Evolutionary conservation across 495 filamentous ascomycete species (phyloP), one percentile per base, ranked within the genome.

Genomic region (Penicillium roqueforti): DNA sequence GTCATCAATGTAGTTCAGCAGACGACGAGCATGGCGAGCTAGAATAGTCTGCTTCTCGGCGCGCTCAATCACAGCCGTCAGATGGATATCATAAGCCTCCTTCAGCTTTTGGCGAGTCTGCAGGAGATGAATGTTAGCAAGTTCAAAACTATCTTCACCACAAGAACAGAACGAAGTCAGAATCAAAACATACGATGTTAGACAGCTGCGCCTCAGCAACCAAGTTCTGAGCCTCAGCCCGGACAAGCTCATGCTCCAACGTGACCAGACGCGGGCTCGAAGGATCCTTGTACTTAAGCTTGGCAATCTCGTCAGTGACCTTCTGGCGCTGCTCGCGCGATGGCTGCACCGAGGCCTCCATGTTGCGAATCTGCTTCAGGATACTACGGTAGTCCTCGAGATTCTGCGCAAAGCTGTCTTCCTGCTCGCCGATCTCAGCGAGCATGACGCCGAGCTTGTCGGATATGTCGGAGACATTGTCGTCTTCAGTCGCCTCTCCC

Each of bases 181-280:
- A 23, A 13, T 1, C 23, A 32, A 32, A 37, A 66, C 68, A 18
- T 76, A 92, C 89, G 56, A 95, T 83, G 69, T 97, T 97, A 47
- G 87, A 92, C 73, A 98, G 76, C 73, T 98, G 93, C 19, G 95
- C 95, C 71, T 98, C 95, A 3, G 93, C 95, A 59, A 98, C 93
- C 51, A 97, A 68, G 56, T 87, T 91, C 77, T 97, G 91, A 6
- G 93, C 93, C 78, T 97, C 95, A 14, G 91, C 91, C 55, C 93
- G 77, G 6, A 97, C 92, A 41, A 98, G 82, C 76, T 98, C 93
- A 76, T 97, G 92, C 78, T 98, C 93, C 38, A 97, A 76, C 25
- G 82, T 86, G 22, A 87, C 82, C 41, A 97, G 73, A 64, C 83
- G 85, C 0, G 86, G 70, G 59, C 83, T 91, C 53, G 82, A 76